Percentiles rank a stretch among this genome's conserved stretches.
Evolutionary conservation across 2,329 filamentous ascomycete genomes (phyloP).

Genomic region (Fusarium cicatricum): DNA sequence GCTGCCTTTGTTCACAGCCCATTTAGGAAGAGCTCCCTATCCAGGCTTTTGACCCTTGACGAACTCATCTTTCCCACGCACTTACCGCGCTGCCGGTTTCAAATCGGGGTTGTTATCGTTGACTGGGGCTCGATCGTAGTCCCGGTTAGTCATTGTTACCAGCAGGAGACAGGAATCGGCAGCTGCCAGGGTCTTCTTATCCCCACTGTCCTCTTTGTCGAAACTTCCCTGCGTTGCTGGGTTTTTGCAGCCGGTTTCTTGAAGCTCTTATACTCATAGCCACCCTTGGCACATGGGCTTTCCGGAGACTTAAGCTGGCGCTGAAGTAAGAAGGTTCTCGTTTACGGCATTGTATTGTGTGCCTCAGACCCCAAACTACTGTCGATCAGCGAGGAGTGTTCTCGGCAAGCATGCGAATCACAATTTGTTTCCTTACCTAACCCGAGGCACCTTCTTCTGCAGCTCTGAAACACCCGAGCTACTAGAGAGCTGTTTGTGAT

Average conservation of each 20-base stretch:
- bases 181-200: conserved; percentile 20
- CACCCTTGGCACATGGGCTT: conserved; percentile 11
- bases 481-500: conserved; percentile 10
- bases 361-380: conserved; percentile 5
- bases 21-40: background rate
- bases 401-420: conserved; percentile 37
- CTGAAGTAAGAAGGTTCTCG: conserved; percentile 12
- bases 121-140: conserved; percentile 19
- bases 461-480: conserved; percentile 16
- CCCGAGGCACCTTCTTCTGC: conserved; percentile 10
- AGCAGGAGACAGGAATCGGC: conserved; percentile 26
- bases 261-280: conserved; percentile 19
- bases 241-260: conserved; percentile 3
- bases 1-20: background rate
- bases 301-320: conserved; percentile 10
- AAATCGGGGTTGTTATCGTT: conserved; percentile 23
- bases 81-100: conserved; percentile 29
- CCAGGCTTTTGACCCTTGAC: conserved; percentile 2
- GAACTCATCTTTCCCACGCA: conserved; percentile 13
- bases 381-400: conserved; percentile 15
- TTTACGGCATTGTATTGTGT: conserved; percentile 9
- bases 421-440: conserved; percentile 8
- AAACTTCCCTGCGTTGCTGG: conserved; percentile 6
- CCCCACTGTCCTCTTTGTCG: conserved; percentile 7
- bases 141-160: conserved; percentile 23